Conservation (phyloP, 1,284 basidiomycete genomes). For the Melanopsichium pennsylvanicum region DNA sequence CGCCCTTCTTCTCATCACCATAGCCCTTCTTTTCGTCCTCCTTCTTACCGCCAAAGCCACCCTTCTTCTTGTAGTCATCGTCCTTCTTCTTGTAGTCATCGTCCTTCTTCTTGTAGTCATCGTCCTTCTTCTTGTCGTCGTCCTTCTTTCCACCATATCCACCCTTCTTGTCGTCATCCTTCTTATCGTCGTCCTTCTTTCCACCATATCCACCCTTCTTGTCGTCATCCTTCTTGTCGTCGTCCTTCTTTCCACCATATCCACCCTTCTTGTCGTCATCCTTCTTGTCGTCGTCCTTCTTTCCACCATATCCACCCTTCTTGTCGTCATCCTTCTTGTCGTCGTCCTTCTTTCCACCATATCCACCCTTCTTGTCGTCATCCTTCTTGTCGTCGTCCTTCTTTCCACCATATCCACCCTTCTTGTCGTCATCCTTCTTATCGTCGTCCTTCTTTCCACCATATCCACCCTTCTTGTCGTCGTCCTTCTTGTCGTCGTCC, state of each 20-base stretch:
- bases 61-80: conserved; percentile 5
- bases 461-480: conserved; percentile 1
- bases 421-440: not conserved
- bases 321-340: not conserved
- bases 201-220: conserved; percentile 1
- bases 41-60: too few relatives aligned
- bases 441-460: conserved; percentile 1
- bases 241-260: not conserved
- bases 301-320: not conserved
- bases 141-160: conserved; percentile 6
- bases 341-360: not conserved
- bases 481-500: too few relatives aligned
- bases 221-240: not conserved
- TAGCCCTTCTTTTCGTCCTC: conserved; percentile 3
- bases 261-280: not conserved
- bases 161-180: not conserved
- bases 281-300: not conserved
- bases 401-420: not conserved
- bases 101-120: conserved; percentile 12
- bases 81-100: not conserved
- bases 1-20: conserved; percentile 5
- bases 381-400: not conserved
- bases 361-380: conserved; percentile 5
- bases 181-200: not conserved
- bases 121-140: conserved; percentile 1